Evolutionary conservation across 164 flowering plant genomes (phyloP), one percentile per base, ranked within the genome.

Genomic region (Piper betle): DNA sequence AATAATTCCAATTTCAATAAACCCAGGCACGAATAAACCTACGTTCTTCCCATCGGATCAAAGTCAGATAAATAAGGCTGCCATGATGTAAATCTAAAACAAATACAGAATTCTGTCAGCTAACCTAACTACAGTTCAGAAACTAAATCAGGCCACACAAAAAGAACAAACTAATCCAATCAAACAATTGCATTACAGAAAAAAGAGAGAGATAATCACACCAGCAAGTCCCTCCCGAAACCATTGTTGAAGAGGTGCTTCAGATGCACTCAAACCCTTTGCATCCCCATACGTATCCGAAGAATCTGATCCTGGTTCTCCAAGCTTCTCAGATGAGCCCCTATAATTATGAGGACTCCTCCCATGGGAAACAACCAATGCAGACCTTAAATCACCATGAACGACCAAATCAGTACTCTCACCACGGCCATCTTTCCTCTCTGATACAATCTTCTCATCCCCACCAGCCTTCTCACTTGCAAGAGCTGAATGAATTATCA

Each of bases 211-310:
- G 33, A 55, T 1, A 25, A 3, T 25, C 15, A 37, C 18, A 93
- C 99, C 99, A 70, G 87, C 85, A 69, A 86, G 86, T 58, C 97
- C 97, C 75, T 94, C 99, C 59, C 77, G 91, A 74, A 88, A 94
- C 99, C 99, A 94, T 66, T 94, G 80, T 64, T 86, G 97, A 72
- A 82, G 78, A 64, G 74, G 76, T 61, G 91, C 86, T 72, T 91
- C 87, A 62, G 81, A 67, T 55, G 86, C 65, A 59, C 67, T 56
- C 60, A 86, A 66, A 71, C 76, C 77, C 66, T 58, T 33, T 55
- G 75, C 73, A 52, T 75, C 86, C 64, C 69, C 75, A 66, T 66
- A 72, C 54, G 74, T 57, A 71, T 78, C 78, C 62, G 73, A 55
- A 58, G 84, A 60, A 56, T 86, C 77, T 46, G 94, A 76, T 54